Evolutionary conservation across 768 basidiomycete species (phyloP).

Genomic region (Suillus ampliporus): DNA sequence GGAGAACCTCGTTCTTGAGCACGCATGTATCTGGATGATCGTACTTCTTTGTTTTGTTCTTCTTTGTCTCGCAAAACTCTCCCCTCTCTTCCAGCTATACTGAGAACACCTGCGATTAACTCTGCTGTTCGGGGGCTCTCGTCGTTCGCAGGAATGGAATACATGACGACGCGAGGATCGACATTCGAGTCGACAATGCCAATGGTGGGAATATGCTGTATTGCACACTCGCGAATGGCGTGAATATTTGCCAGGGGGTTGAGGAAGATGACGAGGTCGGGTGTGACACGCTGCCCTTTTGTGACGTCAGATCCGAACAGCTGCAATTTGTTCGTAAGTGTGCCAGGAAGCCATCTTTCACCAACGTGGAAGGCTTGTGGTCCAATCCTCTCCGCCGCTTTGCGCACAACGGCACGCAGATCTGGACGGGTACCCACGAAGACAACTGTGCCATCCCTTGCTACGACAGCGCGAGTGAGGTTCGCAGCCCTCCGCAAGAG

Average conservation of each 20-base stretch:
- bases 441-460: constrained; percentile 81
- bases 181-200: constrained; percentile 95
- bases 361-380: constrained; percentile 83
- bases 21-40: constrained; percentile 8
- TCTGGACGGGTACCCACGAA: constrained; percentile 91
- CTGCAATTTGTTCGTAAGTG: constrained; percentile 83
- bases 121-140: constrained; percentile 92
- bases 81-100: constrained; percentile 85
- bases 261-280: constrained; percentile 90
- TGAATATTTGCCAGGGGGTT: constrained; percentile 86
- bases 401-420: constrained; percentile 72
- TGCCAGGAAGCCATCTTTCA: constrained; percentile 94
- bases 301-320: constrained; percentile 69
- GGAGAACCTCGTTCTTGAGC: constrained; percentile 11
- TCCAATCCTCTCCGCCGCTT: constrained; percentile 81
- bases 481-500: constrained; percentile 90
- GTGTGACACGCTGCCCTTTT: constrained; percentile 60
- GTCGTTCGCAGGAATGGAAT: constrained; percentile 98
- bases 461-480: constrained; percentile 82
- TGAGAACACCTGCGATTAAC: constrained; percentile 86
- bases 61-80: constrained; percentile 49
- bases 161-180: constrained; percentile 96
- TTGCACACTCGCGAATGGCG: constrained; percentile 90
- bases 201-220: constrained; percentile 90
- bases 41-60: constrained; percentile 25